Evolutionary conservation across 345 rosid species (phyloP), one percentile per base, ranked within the genome.

Genomic region (Pugionium cornutum): DNA sequence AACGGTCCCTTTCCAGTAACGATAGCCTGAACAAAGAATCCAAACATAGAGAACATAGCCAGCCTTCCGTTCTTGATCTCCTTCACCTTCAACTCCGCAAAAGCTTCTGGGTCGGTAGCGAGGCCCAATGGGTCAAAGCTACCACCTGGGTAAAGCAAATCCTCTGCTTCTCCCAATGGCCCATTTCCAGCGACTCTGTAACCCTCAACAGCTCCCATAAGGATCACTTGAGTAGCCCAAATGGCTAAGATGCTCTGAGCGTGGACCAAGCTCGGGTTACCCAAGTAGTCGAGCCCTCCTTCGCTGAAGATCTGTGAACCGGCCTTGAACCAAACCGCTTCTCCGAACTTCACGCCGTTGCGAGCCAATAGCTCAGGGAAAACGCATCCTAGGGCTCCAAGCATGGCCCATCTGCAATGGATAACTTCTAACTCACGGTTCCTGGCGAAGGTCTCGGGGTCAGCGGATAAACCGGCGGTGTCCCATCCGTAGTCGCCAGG

Each of bases 21-120:
- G 9, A 84, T 90, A 41, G 97, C 97, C 53, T 87, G 92, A 41
- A 87, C 94, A 10, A 82, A 89, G 89, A 87, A 83, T 48, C 94
- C 94, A 4, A 85, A 89, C 96, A 89, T 83, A 25, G 91, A 87
- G 83, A 89, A 89, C 94, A 86, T 86, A 54, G 92, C 92, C 70
- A 86, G 73, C 55, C 96, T 79, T 4, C 96, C 89, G 37, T 89
- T 89, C 87, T 89, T 89, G 58, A 86, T 35, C 70, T 89, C 96
- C 79, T 85, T 89, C 5, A 87, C 94, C 83, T 89, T 89, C 7
- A 89, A 74, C 77, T 87, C 92, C 0, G 95, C 92, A 26, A 90
- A 87, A 0, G 97, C 95, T 27, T 90, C 95, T 0, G 92, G 95
- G 79, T 90, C 97, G 44, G 79, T 86, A 9, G 92, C 95, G 25